Base-by-base conservation (phyloP, 768 basidiomycete species). In the Coprinellus micaceus region DNA sequence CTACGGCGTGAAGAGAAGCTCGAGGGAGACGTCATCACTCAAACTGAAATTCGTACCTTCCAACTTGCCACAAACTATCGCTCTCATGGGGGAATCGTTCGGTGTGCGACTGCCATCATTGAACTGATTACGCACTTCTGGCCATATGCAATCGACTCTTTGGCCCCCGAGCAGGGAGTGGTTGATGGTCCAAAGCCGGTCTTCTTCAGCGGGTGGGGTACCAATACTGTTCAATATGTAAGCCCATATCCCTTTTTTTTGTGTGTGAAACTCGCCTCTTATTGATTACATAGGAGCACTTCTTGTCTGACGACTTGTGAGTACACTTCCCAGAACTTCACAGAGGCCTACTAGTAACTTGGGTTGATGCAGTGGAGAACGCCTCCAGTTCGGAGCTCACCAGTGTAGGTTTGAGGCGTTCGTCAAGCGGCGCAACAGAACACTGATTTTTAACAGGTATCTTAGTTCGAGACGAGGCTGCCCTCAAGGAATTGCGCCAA, bases 41-140 rank as follows among this genome's bases (percentile, higher is more conserved):
- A 57, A 17, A 50, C 60, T 43, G 49, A 40, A 46, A 65, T 64
- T 1, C 61, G 58, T 30, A 68, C 72, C 0, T 88, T 88, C 63
- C 79, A 84, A 58, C 72, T 88, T 0, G 68, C 77, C 0, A 68
- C 79, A 44, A 89, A 89, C 63, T 88, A 86, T 61, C 81, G 88
- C 4, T 88, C 85, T 0, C 85, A 88, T 62, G 80, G 78, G 0
- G 88, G 88, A 3, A 89, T 90, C 37, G 82, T 89, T 13, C 73
- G 83, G 39, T 86, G 84, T 59, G 88, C 88, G 0, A 80, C 83
- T 53, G 81, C 79, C 0, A 70, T 89, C 25, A 79, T 90, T 3
- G 77, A 82, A 25, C 67, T 89, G 1, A 81, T 90, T 12, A 78
- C 71, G 17, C 62, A 60, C 6, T 83, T 86, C 56, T 89, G 86